Base-by-base conservation (phyloP, 345 rosid species). In the Triadica sebifera region DNA sequence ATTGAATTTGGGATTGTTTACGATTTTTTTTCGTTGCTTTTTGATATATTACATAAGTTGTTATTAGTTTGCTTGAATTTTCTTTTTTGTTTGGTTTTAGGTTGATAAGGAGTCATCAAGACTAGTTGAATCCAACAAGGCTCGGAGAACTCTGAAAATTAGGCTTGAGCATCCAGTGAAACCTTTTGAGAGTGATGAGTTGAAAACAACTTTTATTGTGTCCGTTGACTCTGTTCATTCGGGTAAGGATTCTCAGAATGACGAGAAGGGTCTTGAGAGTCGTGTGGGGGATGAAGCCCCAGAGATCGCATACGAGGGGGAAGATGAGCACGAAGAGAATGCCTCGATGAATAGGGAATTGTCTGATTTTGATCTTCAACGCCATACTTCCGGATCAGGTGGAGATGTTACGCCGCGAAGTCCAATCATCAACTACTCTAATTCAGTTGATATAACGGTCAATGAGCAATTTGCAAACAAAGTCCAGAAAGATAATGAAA, bases 311-410 rank as follows among this genome's bases (percentile, higher is more conserved):
- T 90, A 88, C 20, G 93, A 92, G 69, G 91, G 93, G 56, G 97
- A 86, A 76, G 94, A 91, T 67, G 96, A 93, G 83, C 89, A 72
- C 3, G 92, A 88, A 72, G 96, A 89, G 43, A 80, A 79, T 57
- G 68, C 74, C 15, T 89, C 93, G n/a, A 82, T 85, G 41, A 89
- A 80, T 65, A 81, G 86, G 84, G 91, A 92, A 6, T 73, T 82
- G 69, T 86, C 91, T 11, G 88, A 86, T 71, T 69, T 81, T 59
- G 84, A 84, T 84, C 89, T 85, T 74, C 86, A 87, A 56, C 76
- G 70, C 70, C 84, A 53, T 56, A 80, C 34, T 34, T 72, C 76
- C 67, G 78, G 46, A 79, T 79, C 81, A 47, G 67, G 57, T 20
- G 75, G 72, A 39, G 81, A 72, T 50, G 62, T 77, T 52, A 66